Evolutionary conservation across 371 early-diverging fungal genomes (phyloP).

Genomic region (Mucor circinelloides): DNA sequence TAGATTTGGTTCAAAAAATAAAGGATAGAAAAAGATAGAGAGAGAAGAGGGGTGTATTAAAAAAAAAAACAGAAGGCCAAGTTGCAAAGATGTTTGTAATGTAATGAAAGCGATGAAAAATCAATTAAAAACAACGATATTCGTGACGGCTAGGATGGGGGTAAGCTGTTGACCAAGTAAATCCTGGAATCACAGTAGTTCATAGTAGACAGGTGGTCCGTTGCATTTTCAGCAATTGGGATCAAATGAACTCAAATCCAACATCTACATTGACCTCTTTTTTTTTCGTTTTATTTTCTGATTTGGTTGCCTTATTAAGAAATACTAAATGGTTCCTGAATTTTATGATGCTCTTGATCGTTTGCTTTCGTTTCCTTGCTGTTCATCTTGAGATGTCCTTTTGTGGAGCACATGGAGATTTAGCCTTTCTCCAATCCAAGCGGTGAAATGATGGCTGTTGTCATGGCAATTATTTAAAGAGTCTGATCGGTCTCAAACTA

Average conservation of each 20-base stretch:
- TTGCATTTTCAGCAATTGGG: neutral
- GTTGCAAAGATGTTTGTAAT: neutral
- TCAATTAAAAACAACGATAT: neutral
- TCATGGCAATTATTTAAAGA: too few species aligned
- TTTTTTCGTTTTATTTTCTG: neutral
- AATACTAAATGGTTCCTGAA: neutral
- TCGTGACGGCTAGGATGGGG: neutral
- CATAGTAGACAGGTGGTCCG: neutral
- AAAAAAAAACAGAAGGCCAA: too few species aligned
- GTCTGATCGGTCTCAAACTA: too few species aligned
- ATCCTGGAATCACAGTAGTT: neutral
- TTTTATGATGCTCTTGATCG: neutral
- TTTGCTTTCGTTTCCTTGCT: neutral
- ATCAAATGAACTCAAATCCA: neutral
- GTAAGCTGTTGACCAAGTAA: neutral
- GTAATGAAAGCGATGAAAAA: neutral
- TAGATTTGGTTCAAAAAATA: neutral
- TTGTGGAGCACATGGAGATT: neutral
- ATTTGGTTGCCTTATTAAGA: neutral
- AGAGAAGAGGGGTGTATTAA: neutral
- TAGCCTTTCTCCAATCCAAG: too few species aligned
- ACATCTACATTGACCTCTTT: neutral
- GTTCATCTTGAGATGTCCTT: neutral
- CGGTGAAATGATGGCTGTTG: too few species aligned
- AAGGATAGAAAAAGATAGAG: constrained; percentile 6